phyloP scores from a whole-genome alignment of 1,139 yeast genomes.

The Hanseniaspora sp. region DNA sequence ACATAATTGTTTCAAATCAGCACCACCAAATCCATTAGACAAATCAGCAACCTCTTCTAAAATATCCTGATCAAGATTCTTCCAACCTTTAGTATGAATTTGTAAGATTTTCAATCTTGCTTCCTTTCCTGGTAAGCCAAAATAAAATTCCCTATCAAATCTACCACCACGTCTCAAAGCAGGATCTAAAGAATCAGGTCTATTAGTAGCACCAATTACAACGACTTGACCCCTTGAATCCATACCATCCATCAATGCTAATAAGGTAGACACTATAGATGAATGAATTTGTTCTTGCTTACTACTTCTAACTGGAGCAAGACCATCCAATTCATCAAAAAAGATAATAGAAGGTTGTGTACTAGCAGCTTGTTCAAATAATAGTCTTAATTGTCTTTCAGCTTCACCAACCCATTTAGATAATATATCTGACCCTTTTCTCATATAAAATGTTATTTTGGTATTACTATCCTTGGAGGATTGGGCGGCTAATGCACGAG shows the following conservation, averaged over 20 bases:
- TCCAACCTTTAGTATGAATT: constrained; percentile 87
- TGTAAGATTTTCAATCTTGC: constrained; percentile 69
- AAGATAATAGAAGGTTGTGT: constrained; percentile 93
- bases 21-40: constrained; percentile 97
- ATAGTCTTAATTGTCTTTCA: constrained; percentile 76
- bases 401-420: constrained; percentile 99
- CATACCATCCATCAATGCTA: constrained; percentile 99
- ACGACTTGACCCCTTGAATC: constrained; percentile 94
- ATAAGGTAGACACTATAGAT: constrained; percentile 82
- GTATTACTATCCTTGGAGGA: constrained; percentile 66
- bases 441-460: constrained; percentile 91
- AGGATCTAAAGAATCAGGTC: constrained; percentile 97
- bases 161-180: constrained; percentile 96
- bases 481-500: constrained; percentile 91
- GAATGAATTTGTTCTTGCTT: constrained; percentile 98
- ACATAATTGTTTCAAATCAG: constrained; percentile 86
- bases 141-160: constrained; percentile 91
- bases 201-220: constrained; percentile 93
- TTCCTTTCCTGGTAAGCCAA: constrained; percentile 76
- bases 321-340: constrained; percentile 95
- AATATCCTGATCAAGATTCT: constrained; percentile 51
- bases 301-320: constrained; percentile 94
- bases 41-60: constrained; percentile 58
- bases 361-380: constrained; percentile 91
- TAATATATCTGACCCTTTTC: constrained; percentile 95